Conservation (phyloP, 805 yeast genomes). For the Helenozyma rhizophorensis region DNA sequence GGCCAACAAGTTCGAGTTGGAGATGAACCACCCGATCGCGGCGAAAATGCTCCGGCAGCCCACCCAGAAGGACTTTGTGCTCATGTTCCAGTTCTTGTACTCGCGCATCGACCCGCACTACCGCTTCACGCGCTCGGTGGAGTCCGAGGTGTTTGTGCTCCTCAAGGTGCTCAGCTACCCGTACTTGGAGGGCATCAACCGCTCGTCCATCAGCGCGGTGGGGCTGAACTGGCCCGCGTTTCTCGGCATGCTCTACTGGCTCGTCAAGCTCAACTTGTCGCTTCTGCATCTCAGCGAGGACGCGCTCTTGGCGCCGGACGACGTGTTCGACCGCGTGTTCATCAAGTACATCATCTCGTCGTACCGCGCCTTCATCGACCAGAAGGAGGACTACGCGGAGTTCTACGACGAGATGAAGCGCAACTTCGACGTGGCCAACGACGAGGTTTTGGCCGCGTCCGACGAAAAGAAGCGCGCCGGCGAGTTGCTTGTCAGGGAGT, state of each 20-base stretch:
- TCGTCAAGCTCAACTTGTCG: slow-evolving; percentile 51
- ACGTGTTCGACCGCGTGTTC: slow-evolving; percentile 47
- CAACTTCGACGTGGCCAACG: slow-evolving; percentile 50
- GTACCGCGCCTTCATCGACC: slow-evolving; percentile 61
- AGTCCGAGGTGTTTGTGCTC: slow-evolving; percentile 67
- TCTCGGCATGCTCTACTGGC: slow-evolving; percentile 80
- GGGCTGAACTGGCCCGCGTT: slow-evolving; percentile 85
- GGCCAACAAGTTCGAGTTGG: slow-evolving; percentile 65
- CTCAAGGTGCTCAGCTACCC: slow-evolving; percentile 72
- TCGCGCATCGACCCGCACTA: slow-evolving; percentile 76
- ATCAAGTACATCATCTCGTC: slow-evolving; percentile 61
- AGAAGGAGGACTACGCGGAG: slow-evolving; percentile 57
- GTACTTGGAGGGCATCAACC: slow-evolving; percentile 70
- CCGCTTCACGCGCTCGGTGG: slow-evolving; percentile 62
- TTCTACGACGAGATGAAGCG: slow-evolving; percentile 51
- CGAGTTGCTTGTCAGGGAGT: slow-evolving; percentile 32
- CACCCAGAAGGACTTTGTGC: slow-evolving; percentile 80
- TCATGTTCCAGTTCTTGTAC: slow-evolving; percentile 77
- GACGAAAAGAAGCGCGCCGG: slow-evolving; percentile 39
- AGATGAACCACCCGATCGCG: slow-evolving; percentile 66
- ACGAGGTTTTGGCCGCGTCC: slow-evolving; percentile 46
- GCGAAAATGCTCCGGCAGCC: slow-evolving; percentile 66
- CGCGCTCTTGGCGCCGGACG: slow-evolving; percentile 33
- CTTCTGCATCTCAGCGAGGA: slow-evolving; percentile 26
- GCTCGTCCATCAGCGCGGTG: slow-evolving; percentile 84